Conservation (phyloP, 768 basidiomycete species). For the Galerina marginata region DNA sequence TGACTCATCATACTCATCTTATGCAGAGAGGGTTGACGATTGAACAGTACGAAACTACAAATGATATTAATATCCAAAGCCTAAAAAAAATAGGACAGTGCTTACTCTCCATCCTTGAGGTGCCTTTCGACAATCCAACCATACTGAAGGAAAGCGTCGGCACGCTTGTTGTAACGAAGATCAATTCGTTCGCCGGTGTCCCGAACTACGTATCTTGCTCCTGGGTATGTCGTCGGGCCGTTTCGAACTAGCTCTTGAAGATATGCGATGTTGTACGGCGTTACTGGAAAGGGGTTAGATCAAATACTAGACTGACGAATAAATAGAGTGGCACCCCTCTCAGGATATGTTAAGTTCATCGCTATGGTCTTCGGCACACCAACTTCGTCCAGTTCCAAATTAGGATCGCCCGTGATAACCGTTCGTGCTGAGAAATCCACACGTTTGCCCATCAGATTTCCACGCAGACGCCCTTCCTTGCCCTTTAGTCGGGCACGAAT, state of each 20-base stretch:
- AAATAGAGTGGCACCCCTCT: slow-evolving; percentile 66
- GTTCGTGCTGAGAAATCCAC: slow-evolving; percentile 99
- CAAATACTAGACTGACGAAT: background rate
- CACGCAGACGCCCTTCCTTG: slow-evolving; percentile 96
- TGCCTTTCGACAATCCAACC: slow-evolving; percentile 99
- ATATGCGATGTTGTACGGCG: slow-evolving; percentile 94
- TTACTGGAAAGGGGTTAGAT: slow-evolving; percentile 59
- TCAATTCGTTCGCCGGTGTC: slow-evolving; percentile 98
- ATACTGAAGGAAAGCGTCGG: slow-evolving; percentile 94
- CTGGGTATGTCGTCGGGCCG: slow-evolving; percentile 93
- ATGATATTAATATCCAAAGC: slow-evolving; percentile 6
- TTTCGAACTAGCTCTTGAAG: slow-evolving; percentile 95
- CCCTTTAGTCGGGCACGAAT: slow-evolving; percentile 98
- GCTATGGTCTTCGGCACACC: slow-evolving; percentile 95
- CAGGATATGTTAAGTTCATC: slow-evolving; percentile 97
- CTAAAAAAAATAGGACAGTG: slow-evolving; percentile 21
- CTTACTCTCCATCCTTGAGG: slow-evolving; percentile 97
- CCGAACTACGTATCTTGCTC: slow-evolving; percentile 94
- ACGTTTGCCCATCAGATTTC: slow-evolving; percentile 99
- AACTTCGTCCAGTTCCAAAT: slow-evolving; percentile 94
- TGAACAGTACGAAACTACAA: slow-evolving; percentile 87
- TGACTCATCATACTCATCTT: slow-evolving; percentile 99
- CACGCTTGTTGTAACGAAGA: slow-evolving; percentile 93
- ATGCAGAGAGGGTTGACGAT: slow-evolving; percentile 97
- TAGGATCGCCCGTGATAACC: slow-evolving; percentile 99